Evolutionary conservation across 305 asterid species (phyloP).

Genomic region (Solanum hybrid): DNA sequence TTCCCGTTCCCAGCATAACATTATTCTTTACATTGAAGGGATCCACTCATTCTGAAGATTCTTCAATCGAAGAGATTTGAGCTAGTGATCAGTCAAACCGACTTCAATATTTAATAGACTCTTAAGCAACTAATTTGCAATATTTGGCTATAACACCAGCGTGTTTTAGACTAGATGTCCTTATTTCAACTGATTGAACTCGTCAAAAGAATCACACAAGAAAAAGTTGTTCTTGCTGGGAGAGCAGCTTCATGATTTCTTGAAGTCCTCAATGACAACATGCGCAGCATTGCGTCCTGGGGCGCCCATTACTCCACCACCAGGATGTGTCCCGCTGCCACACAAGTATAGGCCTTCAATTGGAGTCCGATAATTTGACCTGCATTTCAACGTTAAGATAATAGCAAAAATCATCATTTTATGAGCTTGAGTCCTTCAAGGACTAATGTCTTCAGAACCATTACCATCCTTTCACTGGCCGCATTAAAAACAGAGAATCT

Average conservation of each 20-base stretch:
- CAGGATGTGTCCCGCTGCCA: conserved; percentile 96
- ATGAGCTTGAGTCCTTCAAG: background rate
- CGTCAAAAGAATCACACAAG: background rate
- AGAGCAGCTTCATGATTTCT: conserved; percentile 15
- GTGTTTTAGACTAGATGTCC: background rate
- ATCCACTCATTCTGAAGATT: background rate
- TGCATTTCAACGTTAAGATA: conserved; percentile 12
- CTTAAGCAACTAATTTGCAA: background rate
- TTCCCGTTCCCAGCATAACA: background rate
- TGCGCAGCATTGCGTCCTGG: conserved; percentile 88
- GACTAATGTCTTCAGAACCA: background rate
- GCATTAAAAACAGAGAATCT: conserved; percentile 81
- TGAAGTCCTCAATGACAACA: conserved; percentile 64
- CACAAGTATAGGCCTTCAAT: conserved; percentile 69
- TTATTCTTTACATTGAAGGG: background rate
- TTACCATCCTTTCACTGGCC: conserved; percentile 97
- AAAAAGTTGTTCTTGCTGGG: background rate
- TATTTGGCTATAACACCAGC: background rate
- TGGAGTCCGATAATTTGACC: conserved; percentile 95
- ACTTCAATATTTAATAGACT: background rate
- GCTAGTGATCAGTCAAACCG: background rate
- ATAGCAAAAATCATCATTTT: background rate
- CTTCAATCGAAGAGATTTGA: background rate
- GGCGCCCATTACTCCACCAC: conserved; percentile 97
- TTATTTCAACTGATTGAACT: background rate